These are phyloP conservation scores for Grosmannia clavigera DNA, from an alignment of 2,329 filamentous ascomycete species.

Conservation along the genomic window DNA sequence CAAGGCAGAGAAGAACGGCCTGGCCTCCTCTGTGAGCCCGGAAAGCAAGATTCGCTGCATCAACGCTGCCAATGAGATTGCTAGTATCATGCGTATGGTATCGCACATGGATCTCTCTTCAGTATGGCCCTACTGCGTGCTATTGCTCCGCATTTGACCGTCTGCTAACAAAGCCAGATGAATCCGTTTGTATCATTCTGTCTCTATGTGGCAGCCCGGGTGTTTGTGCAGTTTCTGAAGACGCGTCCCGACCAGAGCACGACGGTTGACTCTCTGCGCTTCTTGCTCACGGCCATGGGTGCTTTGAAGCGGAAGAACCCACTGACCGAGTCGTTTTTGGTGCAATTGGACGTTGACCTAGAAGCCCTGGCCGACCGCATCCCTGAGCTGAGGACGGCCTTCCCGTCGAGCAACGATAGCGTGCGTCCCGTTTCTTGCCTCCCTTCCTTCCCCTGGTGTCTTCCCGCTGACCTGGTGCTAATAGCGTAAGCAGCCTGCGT, in stretches of 20 bases:
- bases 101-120: constrained; percentile 75
- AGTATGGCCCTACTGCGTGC: constrained; percentile 39
- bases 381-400: constrained; percentile 41
- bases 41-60: constrained; percentile 92
- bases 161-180: constrained; percentile 43
- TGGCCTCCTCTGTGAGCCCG: constrained; percentile 63
- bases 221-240: constrained; percentile 95
- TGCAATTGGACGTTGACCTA: constrained; percentile 85
- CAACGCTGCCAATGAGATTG: constrained; percentile 84
- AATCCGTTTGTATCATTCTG: constrained; percentile 94
- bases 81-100: constrained; percentile 89
- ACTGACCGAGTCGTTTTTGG: constrained; percentile 85
- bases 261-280: constrained; percentile 71
- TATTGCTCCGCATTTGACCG: neutral
- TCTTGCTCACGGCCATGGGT: constrained; percentile 81
- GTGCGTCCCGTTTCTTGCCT: constrained; percentile 28
- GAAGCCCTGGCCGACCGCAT: constrained; percentile 57
- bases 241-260: constrained; percentile 76
- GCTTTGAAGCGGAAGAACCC: constrained; percentile 80
- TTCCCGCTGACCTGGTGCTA: constrained; percentile 7
- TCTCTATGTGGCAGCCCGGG: constrained; percentile 86
- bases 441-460: neutral
- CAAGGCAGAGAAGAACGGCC: constrained; percentile 81
- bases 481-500: constrained; percentile 4
- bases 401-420: constrained; percentile 38